Conservation (phyloP, 176 grass and related monocot genomes). For the Aegilops umbellulata region DNA sequence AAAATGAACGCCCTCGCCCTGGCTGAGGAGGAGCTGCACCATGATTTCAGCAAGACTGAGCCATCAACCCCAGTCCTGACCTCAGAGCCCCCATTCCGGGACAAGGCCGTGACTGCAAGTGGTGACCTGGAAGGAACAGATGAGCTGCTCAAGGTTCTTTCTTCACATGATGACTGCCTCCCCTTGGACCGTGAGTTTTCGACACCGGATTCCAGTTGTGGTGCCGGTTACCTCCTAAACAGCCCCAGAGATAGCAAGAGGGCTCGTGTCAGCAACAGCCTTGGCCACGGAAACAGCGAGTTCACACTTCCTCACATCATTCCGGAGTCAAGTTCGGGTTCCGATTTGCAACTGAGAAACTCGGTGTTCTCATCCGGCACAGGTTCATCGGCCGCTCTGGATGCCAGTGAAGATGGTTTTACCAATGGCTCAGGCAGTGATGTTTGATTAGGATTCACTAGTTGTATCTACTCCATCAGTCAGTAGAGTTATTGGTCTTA, state of each 20-base stretch:
- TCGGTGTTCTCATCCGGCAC: neutral
- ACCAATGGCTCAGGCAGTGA: conserved; percentile 26
- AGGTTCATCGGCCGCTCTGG: neutral
- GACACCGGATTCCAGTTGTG: conserved; percentile 30
- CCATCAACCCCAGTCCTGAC: conserved; percentile 30
- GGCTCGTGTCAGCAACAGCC: neutral
- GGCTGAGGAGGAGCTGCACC: neutral
- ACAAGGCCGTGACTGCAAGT: neutral
- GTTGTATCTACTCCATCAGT: neutral
- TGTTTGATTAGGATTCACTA: neutral
- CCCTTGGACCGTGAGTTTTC: neutral
- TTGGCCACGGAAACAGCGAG: neutral
- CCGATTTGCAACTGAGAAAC: conserved; percentile 8
- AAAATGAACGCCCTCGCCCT: neutral
- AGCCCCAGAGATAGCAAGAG: conserved; percentile 34
- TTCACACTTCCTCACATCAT: conserved; percentile 3
- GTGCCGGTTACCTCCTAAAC: conserved; percentile 2
- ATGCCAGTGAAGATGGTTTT: neutral
- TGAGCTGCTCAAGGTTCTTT: conserved; percentile 14
- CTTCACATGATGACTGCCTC: conserved; percentile 14
- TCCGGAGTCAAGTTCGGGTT: conserved; percentile 17
- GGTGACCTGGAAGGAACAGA: conserved; percentile 1
- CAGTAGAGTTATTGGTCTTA: neutral
- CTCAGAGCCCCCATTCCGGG: conserved; percentile 20
- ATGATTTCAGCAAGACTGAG: conserved; percentile 29